Base-by-base conservation (phyloP, 108 stramenopile species). In the Craspedostauros australis region DNA sequence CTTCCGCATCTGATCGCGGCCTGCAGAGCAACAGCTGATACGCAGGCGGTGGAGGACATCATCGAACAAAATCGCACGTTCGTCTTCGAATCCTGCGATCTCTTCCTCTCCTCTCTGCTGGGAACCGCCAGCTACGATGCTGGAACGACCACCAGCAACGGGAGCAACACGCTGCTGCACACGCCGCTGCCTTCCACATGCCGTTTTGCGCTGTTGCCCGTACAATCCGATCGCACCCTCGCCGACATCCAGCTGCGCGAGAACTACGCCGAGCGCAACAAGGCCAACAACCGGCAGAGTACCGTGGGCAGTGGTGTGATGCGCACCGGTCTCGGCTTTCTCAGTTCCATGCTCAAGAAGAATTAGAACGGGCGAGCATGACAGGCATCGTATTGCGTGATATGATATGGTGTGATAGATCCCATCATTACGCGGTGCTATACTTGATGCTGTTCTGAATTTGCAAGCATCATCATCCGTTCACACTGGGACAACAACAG, bases 161-260 rank as follows among this genome's bases (percentile, higher is more conserved):
- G 39, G 14, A 39, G 60, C 5, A 51, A 47, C 5, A 59, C 84
- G 2, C 54, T 86, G 29, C 39, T 75, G 27, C 70, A 80, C 56
- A 70, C 80, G 33, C 91, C 91, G 11, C 54, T 92, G 34, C 38
- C 72, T 27, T 92, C 91, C 5, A 80, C 86, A 14, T 56, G 84
- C 28, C 74, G 91, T 32, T 92, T 88, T 42, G 67, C 68, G 21
- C 59, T 92, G 30, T 66, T 92, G 22, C 86, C 91, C 9, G 82
- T 92, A 25, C 91, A 86, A 44, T 59, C 86, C n/a, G 91, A 92
- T 53, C 88, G 84, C 21, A 73, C 80, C 0, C 75, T 88, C 42
- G 75, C 64, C 25, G 91, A 88, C 45, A 57, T 93, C 26, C 86
- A 88, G 39, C 64, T 80, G 6, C 79, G 86, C 42, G 68, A 75